A percentile compares a stretch with the other conserved stretches of the same genome.
phyloP scores from a whole-genome alignment of 2,329 filamentous ascomycete species.

The Cladosporium cucumerinum region DNA sequence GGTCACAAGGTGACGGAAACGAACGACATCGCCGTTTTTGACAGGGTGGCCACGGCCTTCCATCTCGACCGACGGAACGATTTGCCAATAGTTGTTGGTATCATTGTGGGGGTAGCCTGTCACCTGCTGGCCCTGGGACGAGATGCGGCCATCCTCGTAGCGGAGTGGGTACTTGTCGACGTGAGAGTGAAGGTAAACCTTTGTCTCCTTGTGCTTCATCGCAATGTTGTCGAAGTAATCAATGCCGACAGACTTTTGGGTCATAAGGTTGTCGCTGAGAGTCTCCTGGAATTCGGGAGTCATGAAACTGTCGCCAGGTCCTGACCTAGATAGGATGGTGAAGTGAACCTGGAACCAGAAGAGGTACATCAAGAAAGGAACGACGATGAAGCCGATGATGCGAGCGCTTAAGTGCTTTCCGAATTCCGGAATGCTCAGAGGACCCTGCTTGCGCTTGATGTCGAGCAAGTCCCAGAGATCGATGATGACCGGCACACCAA shows the following conservation, averaged over 20 bases:
- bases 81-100: constrained; percentile 98
- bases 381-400: constrained; percentile 76
- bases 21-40: constrained; percentile 78
- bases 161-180: constrained; percentile 82
- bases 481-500: constrained; percentile 88
- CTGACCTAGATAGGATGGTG: constrained; percentile 78
- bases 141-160: constrained; percentile 96
- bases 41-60: constrained; percentile 63
- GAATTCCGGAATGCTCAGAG: constrained; percentile 76
- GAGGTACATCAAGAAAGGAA: constrained; percentile 96
- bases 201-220: constrained; percentile 94
- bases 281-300: constrained; percentile 97
- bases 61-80: constrained; percentile 63
- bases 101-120: constrained; percentile 98
- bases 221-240: constrained; percentile 87
- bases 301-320: constrained; percentile 98
- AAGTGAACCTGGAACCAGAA: constrained; percentile 99
- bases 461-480: constrained; percentile 94
- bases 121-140: constrained; percentile 93
- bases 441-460: constrained; percentile 76
- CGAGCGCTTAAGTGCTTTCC: constrained; percentile 87
- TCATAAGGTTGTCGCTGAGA: constrained; percentile 89
- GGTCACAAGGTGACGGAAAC: constrained; percentile 81
- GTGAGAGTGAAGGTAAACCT: constrained; percentile 93
- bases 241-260: constrained; percentile 78